Percentiles rank a stretch among this genome's conserved stretches.
phyloP scores from a whole-genome alignment of 257 asterid species.

The Linderniella brevidens region DNA sequence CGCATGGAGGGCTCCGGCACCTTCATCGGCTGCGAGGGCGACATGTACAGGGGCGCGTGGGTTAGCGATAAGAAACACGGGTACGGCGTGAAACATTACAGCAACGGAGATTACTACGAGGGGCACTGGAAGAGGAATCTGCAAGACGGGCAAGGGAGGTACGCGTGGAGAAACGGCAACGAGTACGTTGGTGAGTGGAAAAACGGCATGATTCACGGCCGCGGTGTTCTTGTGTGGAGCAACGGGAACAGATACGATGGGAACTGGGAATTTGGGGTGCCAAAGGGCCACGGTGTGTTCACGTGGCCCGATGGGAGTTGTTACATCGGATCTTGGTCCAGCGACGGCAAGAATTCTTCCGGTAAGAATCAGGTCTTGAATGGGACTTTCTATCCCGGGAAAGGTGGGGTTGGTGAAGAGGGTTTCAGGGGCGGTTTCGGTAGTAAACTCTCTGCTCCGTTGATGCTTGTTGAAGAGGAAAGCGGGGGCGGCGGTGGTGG shows the following conservation, averaged over 20 bases:
- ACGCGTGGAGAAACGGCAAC: conserved; percentile 46
- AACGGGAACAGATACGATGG: conserved; percentile 44
- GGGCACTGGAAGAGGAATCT: conserved; percentile 45
- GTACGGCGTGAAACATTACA: conserved; percentile 33
- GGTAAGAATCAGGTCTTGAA: conserved; percentile 16
- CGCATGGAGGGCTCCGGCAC: conserved; percentile 57
- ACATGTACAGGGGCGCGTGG: conserved; percentile 45
- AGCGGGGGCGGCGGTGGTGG: conserved; percentile 7
- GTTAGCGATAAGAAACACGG: conserved; percentile 43
- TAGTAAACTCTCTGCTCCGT: conserved; percentile 24
- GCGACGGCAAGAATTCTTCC: conserved; percentile 11
- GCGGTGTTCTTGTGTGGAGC: conserved; percentile 37
- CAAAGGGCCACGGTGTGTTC: conserved; percentile 45
- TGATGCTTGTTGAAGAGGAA: conserved; percentile 34
- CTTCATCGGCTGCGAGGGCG: conserved; percentile 46
- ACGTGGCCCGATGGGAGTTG: conserved; percentile 60
- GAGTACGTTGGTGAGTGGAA: conserved; percentile 52
- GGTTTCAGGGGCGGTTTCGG: conserved; percentile 19
- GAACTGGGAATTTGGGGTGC: conserved; percentile 43
- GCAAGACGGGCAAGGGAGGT: conserved; percentile 64
- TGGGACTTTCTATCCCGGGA: conserved; percentile 41
- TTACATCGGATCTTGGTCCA: conserved; percentile 38
- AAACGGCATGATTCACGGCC: conserved; percentile 30
- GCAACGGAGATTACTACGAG: conserved; percentile 47
- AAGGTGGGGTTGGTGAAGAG: conserved; percentile 11